Evolutionary conservation across 768 basidiomycete genomes (phyloP).

Genomic region (Fomitopsis pulvina): DNA sequence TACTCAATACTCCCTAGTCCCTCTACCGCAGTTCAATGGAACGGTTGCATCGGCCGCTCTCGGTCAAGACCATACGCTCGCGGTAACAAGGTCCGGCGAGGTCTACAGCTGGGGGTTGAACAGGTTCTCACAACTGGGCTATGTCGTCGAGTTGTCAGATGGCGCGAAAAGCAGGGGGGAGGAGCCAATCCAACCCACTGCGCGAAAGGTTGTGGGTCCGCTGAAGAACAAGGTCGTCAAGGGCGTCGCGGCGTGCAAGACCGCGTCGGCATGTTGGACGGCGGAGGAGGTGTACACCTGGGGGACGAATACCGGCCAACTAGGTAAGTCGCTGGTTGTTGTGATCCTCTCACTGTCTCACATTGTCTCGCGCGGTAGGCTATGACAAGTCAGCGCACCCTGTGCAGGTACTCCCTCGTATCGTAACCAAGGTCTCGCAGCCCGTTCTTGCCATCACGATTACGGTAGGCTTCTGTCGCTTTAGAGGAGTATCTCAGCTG

Average conservation of each 20-base stretch:
- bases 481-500: background rate
- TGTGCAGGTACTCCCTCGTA: conserved; percentile 69
- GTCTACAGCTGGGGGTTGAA: conserved; percentile 90
- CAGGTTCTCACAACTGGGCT: conserved; percentile 85
- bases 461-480: conserved; percentile 39
- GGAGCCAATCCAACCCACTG: conserved; percentile 69
- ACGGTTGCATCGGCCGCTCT: conserved; percentile 65
- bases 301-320: conserved; percentile 91
- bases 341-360: background rate
- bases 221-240: conserved; percentile 72
- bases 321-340: no score
- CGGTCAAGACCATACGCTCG: conserved; percentile 93
- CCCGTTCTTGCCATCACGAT: conserved; percentile 68
- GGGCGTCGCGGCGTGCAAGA: conserved; percentile 84
- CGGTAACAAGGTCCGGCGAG: conserved; percentile 73
- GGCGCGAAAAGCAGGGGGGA: conserved; percentile 38
- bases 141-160: conserved; percentile 54
- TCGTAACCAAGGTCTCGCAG: conserved; percentile 70
- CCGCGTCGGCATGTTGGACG: conserved; percentile 88
- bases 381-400: conserved; percentile 73
- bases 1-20: conserved; percentile 62
- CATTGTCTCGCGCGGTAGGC: conserved; percentile 34
- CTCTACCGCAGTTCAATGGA: conserved; percentile 45
- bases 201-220: conserved; percentile 66
- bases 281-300: conserved; percentile 67